Base-by-base conservation (phyloP, 1,284 basidiomycete genomes). In the Ganoderma multipileum region DNA sequence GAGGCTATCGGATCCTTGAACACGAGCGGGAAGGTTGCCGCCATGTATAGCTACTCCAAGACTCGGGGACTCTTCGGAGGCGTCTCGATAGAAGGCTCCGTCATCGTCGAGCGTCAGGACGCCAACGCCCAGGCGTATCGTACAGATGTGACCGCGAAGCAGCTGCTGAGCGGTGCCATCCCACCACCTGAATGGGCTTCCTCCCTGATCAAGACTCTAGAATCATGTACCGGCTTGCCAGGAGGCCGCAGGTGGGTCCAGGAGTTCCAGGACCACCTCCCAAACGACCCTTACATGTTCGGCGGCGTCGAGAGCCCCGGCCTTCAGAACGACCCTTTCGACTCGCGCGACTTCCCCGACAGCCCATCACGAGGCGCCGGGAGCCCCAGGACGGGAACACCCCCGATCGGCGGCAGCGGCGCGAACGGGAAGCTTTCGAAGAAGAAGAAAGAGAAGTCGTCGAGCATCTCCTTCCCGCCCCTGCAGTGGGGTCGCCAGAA, bases 31-130 rank as follows among this genome's bases (percentile, higher is more conserved):
- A 94, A 93, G 77, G 81, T 98, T 5, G 95, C 97, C 8, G 96
- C 97, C 60, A 98, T 99, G 96, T 95, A 97, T 81, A 95, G 92
- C 72, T 99, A 99, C 80, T 97, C 95, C 4, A 96, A 97, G 80
- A 97, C 96, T 4, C 91, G 95, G 72, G 97, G 97, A 14, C 86
- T 98, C 1, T 98, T 98, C 73, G 95, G 93, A 54, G 93, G 81
- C 11, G 79, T 93, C 20, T 96, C 95, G 11, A 83, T 99, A 42
- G 97, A 99, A 85, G 97, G 97, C 12, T 96, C 94, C 0, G 91
- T 98, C 55, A 96, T 99, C 65, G 87, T 98, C 26, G 97, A 99
- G 80, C 90, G 98, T 33, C 92, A 95, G 77, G 98, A 99, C 78
- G 94, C 95, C 9, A 96, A 97, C 77, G 83, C 88, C 2, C 83